Evolutionary conservation across 306 rosid genomes (phyloP), one percentile per base, ranked within the genome.

Genomic region (Abrus pulchellus): DNA sequence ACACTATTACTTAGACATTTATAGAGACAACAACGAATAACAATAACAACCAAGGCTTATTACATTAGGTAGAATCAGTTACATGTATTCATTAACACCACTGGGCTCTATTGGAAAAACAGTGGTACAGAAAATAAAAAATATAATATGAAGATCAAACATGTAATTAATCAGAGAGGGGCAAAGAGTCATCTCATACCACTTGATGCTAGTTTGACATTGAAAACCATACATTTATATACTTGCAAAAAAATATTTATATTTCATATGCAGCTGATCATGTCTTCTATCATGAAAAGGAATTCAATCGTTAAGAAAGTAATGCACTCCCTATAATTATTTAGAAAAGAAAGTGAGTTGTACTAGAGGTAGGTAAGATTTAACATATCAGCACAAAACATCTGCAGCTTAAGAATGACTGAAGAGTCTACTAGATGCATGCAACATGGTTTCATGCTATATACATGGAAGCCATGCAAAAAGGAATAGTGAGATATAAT

Each of bases 1-100:
- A 77, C 85, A 84, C 69, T 80, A 77, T 34, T 49, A 76, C 73
- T 85, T 68, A 84, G 72, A 80, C 80, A 80, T 76, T 80, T 82
- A 61, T 83, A 81, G 59, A 49, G 34, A 60, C 50, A 28, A 71
- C 52, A 41, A 50, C 41, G 54, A 20, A 34, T 36, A 82, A 49
- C 72, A 75, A 62, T 20, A 66, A 59, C 38, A 75, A 20, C 34
- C 13, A 66, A 3, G 38, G 27, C 20, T 9, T 3, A 57, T 38
- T 65, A 12, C 14, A 82, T 7, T 49, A 36, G 63, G 45, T 32
- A 27, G 71, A 75, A 12, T 81, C 33, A 55, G 47, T 53, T 34
- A 48, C 43, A 65, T 65, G 61, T n/a, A 43, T 54, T 32, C 72
- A 13, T 77, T 29, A 67, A 54, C 41, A 70, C 44, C 66, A 68